phyloP scores from a whole-genome alignment of 2,329 filamentous ascomycete species.

The Fusarium paranaense region DNA sequence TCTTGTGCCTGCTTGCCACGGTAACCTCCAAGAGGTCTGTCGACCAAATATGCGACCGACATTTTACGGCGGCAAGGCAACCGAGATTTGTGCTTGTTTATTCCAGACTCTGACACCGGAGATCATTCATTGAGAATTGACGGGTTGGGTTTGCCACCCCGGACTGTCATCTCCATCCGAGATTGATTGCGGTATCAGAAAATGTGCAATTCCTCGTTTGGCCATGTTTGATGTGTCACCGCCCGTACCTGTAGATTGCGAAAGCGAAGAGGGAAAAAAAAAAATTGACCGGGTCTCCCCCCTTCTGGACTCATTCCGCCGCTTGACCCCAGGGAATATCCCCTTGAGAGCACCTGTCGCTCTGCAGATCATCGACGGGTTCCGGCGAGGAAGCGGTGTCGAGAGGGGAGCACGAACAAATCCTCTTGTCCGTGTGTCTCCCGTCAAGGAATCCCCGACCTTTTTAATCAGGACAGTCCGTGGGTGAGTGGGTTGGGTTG shows the following conservation, averaged over 20 bases:
- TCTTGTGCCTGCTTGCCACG: conserved; percentile 4
- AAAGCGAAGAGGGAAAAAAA: not conserved
- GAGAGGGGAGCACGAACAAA: not conserved
- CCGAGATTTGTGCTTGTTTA: conserved; percentile 1
- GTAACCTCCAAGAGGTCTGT: conserved; percentile 9
- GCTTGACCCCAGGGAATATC: conserved; percentile 4
- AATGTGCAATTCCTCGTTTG: not conserved
- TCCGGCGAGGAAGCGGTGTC: conserved; percentile 39
- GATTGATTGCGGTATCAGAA: conserved; percentile 13
- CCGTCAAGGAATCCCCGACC: conserved; percentile 11
- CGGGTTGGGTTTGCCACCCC: conserved; percentile 1
- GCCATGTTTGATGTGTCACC: conserved; percentile 27
- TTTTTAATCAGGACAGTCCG: conserved; percentile 11
- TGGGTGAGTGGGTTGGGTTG: conserved; percentile 1
- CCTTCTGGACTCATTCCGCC: not conserved
- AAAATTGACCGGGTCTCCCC: not conserved
- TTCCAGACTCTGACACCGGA: conserved; percentile 17
- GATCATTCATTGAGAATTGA: conserved; percentile 9
- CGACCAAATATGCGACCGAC: conserved; percentile 20
- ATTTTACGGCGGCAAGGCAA: conserved; percentile 22
- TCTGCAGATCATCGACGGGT: conserved; percentile 38
- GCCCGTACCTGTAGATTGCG: not conserved
- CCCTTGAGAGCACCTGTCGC: conserved; percentile 15
- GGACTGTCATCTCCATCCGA: conserved; percentile 33
- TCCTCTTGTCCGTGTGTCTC: not conserved